Evolutionary conservation across 2,329 filamentous ascomycete genomes (phyloP).

Genomic region (Talaromyces sp.): DNA sequence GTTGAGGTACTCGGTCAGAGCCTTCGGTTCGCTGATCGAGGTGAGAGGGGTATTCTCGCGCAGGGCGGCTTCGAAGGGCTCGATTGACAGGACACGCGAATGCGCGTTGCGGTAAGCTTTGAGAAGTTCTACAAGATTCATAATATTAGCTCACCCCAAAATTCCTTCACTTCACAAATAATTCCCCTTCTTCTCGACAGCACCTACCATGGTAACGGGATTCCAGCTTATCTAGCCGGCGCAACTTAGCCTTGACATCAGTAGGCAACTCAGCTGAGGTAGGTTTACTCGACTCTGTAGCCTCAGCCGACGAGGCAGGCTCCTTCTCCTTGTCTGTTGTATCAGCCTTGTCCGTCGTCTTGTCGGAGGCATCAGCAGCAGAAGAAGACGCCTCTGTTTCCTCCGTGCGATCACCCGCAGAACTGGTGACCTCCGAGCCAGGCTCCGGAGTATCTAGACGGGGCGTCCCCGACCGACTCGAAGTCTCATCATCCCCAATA

Average conservation of each 20-base stretch:
- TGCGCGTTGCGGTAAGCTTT: slow-evolving; percentile 92
- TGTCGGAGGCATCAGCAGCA: slow-evolving; percentile 16
- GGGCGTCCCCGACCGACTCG: slow-evolving; percentile 65
- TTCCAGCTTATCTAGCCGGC: slow-evolving; percentile 88
- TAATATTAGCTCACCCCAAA: background rate
- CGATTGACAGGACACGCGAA: slow-evolving; percentile 80
- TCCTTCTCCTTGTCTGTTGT: slow-evolving; percentile 4
- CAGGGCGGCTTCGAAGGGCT: slow-evolving; percentile 87
- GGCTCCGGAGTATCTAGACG: slow-evolving; percentile 47
- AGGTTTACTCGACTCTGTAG: slow-evolving; percentile 23
- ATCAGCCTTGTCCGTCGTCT: background rate
- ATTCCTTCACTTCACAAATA: background rate
- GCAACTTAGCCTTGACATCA: slow-evolving; percentile 74
- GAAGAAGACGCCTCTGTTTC: slow-evolving; percentile 28
- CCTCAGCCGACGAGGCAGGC: slow-evolving; percentile 19
- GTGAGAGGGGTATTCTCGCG: slow-evolving; percentile 91
- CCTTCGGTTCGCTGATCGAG: slow-evolving; percentile 81
- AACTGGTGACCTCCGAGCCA: slow-evolving; percentile 23
- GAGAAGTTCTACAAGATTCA: slow-evolving; percentile 69
- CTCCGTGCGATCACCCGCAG: slow-evolving; percentile 22
- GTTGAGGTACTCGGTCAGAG: slow-evolving; percentile 85
- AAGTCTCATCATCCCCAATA: slow-evolving; percentile 78
- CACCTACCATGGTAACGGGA: slow-evolving; percentile 75
- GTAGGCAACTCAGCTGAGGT: slow-evolving; percentile 63
- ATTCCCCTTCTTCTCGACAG: background rate